Conservation (phyloP, 768 basidiomycete species). For the Serendipita vermifera region DNA sequence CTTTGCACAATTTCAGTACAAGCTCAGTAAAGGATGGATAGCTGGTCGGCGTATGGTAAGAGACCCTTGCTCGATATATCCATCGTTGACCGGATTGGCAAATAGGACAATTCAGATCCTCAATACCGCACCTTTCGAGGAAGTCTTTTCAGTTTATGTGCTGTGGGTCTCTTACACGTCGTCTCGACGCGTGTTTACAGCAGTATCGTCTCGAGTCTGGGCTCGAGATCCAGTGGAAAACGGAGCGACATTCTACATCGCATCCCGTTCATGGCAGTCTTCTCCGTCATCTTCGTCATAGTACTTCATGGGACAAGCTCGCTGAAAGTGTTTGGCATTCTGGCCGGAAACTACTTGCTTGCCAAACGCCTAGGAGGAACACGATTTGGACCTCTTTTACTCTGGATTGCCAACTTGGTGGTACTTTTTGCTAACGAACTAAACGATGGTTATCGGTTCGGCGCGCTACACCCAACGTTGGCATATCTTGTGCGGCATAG, state of each 20-base stretch:
- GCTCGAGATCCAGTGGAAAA: slow-evolving; percentile 20
- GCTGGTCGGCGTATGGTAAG: slow-evolving; percentile 66
- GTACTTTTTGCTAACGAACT: slow-evolving; percentile 69
- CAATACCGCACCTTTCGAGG: slow-evolving; percentile 84
- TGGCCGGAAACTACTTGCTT: slow-evolving; percentile 56
- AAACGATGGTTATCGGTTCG: slow-evolving; percentile 60
- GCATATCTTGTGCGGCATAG: slow-evolving; percentile 43
- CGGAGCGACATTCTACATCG: slow-evolving; percentile 24
- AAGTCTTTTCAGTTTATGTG: slow-evolving; percentile 53
- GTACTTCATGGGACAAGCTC: slow-evolving; percentile 70
- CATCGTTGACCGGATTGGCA: neutral
- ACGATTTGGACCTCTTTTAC: slow-evolving; percentile 36
- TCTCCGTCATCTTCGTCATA: slow-evolving; percentile 51
- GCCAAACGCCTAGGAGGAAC: slow-evolving; percentile 35
- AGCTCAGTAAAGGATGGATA: slow-evolving; percentile 67
- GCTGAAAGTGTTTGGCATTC: slow-evolving; percentile 63
- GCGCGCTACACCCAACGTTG: slow-evolving; percentile 40
- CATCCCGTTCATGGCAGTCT: slow-evolving; percentile 45
- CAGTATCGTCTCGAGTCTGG: slow-evolving; percentile 17
- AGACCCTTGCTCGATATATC: slow-evolving; percentile 12
- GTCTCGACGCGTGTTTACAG: slow-evolving; percentile 38
- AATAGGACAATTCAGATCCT: slow-evolving; percentile 89
- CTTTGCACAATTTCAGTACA: slow-evolving; percentile 43
- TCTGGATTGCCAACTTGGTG: slow-evolving; percentile 66
- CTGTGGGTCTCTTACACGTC: slow-evolving; percentile 43